phyloP scores from a whole-genome alignment of 345 rosid genomes.

The Eucalyptus tenuipes region DNA sequence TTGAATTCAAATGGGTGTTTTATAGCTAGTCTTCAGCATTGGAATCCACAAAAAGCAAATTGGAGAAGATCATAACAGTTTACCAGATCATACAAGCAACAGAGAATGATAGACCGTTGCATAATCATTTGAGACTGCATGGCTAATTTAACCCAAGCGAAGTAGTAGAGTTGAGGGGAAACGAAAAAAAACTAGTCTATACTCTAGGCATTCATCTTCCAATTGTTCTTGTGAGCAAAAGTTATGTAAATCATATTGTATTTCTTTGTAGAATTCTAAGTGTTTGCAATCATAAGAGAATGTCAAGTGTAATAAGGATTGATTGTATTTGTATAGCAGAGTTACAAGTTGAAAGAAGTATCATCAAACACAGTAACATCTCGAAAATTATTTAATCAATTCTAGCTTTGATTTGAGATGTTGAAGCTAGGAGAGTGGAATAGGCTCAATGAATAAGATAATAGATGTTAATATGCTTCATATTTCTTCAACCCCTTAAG shows the following conservation, averaged over 20 bases:
- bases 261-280: too few relatives aligned
- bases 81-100: background rate
- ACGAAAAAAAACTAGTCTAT: background rate
- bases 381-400: background rate
- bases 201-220: background rate
- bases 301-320: background rate
- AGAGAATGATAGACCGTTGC: background rate
- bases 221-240: background rate
- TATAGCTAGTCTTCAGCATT: background rate
- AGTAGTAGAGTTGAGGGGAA: background rate
- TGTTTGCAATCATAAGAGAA: background rate
- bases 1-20: background rate
- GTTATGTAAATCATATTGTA: background rate
- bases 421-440: background rate
- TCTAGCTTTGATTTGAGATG: background rate
- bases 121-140: background rate
- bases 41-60: background rate
- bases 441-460: background rate
- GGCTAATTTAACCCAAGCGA: background rate
- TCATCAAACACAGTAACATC: background rate
- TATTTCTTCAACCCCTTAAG: background rate
- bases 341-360: background rate
- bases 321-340: background rate
- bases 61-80: background rate
- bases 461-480: background rate